A percentile compares a stretch with the other conserved stretches of the same genome.
Evolutionary conservation across 2,329 filamentous ascomycete genomes (phyloP).

Genomic region (Fusarium sp.): DNA sequence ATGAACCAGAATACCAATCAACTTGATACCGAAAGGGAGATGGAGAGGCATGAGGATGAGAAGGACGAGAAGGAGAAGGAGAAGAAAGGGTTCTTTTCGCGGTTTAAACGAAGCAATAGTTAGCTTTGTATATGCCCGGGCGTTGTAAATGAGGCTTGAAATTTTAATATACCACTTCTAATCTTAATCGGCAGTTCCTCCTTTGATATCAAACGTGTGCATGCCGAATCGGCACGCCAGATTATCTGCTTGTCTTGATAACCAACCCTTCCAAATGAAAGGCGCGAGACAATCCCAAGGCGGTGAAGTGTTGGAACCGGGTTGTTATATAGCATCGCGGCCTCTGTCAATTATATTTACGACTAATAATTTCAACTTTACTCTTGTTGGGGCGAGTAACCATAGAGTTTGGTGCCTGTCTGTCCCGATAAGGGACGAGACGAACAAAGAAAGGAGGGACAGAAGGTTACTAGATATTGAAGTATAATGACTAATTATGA

Average conservation of each 20-base stretch:
- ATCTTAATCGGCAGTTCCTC: neutral
- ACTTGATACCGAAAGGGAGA: conserved; percentile 52
- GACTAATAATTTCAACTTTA: too few species aligned
- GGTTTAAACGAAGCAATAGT: conserved; percentile 10
- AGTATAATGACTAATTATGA: too few species aligned
- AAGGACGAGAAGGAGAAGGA: conserved; percentile 19
- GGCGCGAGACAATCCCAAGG: too few species aligned
- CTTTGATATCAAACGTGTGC: accelerated
- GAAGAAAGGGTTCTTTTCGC: conserved; percentile 20
- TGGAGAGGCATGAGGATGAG: conserved; percentile 15
- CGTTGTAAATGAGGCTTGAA: too few species aligned
- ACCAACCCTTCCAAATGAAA: neutral
- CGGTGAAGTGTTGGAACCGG: too few species aligned
- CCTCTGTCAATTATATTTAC: too few species aligned
- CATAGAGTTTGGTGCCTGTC: too few species aligned
- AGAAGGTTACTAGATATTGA: too few species aligned
- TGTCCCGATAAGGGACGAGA: accelerated
- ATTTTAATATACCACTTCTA: too few species aligned
- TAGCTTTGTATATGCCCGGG: neutral
- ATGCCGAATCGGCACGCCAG: neutral
- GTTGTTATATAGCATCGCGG: too few species aligned
- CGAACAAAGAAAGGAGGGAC: too few species aligned
- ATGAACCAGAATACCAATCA: conserved; percentile 64
- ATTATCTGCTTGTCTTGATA: neutral
- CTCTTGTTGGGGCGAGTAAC: too few species aligned